Percentiles rank a stretch among this genome's conserved stretches.
These are phyloP conservation scores for Rhizoctonia solani DNA, from an alignment of 1,284 basidiomycete genomes.

Conservation along the genomic window DNA sequence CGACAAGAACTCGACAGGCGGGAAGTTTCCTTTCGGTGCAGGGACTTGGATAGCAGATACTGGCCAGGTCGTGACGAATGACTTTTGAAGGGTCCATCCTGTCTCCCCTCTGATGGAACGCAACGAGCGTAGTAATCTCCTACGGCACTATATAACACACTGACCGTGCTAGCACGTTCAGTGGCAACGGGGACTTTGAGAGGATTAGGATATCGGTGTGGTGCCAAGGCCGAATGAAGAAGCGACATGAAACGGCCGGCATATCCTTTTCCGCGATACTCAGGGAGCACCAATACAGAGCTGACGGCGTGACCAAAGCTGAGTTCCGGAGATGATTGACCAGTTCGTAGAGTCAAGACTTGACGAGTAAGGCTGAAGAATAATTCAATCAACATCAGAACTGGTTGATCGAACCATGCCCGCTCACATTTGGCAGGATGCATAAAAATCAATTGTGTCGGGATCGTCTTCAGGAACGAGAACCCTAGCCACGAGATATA, in stretches of 20 bases:
- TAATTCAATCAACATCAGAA: background rate
- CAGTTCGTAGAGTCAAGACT: background rate
- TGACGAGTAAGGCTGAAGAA: background rate
- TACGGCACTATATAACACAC: background rate
- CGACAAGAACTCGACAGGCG: background rate
- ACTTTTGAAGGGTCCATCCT: background rate
- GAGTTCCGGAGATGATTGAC: background rate
- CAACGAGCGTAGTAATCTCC: background rate
- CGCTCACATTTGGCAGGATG: background rate
- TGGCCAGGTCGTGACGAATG: background rate
- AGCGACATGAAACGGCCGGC: background rate
- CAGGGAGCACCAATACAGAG: background rate
- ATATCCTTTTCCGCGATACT: conserved; percentile 1
- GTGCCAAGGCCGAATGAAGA: background rate
- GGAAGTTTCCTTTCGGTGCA: background rate
- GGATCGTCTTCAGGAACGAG: background rate
- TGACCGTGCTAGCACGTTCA: background rate
- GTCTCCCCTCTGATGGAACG: background rate
- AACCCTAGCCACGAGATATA: background rate
- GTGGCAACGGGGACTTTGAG: background rate
- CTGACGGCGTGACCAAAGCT: background rate
- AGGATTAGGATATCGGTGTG: background rate
- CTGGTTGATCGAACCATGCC: background rate
- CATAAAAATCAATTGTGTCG: background rate
- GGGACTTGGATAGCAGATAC: background rate